Base-by-base conservation (phyloP, 2,329 filamentous ascomycete genomes). In the Xylaria digitata region DNA sequence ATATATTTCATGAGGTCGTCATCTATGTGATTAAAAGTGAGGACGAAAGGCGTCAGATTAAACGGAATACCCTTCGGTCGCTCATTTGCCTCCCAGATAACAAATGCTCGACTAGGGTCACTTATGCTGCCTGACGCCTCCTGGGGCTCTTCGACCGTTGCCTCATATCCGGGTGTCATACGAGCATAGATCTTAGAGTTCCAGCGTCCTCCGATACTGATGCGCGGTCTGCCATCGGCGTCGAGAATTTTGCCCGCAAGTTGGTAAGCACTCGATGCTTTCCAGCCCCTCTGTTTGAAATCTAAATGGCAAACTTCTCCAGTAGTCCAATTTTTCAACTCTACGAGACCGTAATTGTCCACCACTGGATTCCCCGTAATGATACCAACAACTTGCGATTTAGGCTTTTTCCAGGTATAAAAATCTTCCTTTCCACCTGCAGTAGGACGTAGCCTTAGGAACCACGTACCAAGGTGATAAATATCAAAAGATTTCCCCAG, bases 391-490 rank as follows among this genome's bases (percentile, higher is more conserved):
- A 99, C 96, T 1, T 94, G 96, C 0, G 94, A 96, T 0, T 94
- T 98, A 19, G 97, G 94, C 82, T 99, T 99, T 82, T 97, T 98
- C 96, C 96, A 99, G 0, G 95, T 97, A 80, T 97, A 99, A 1
- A 97, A 83, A 73, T 99, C 96, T 70, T 92, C 90, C 74, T 91
- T 90, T 9, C 89, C 91, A 3, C 91, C 93, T 2, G 88, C 84
- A 0, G 86, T 87, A 0, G 94, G 93, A 0, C 93, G 90, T 32
- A 99, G 84, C 75, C 87, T 92, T 67, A 98, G 82, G 82, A 98
- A 99, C 96, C 96, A 99, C 7, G 96, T 99, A 40, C 96, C 96
- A 9, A 98, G 87, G 3, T 93, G 94, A 75, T 97, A 96, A 79
- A 98, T 94, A 74, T 99, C 96, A 77, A 99, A 98, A 0, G 94